Conservation (phyloP, 2,329 filamentous ascomycete genomes). For the Leptographium galeiforme region DNA sequence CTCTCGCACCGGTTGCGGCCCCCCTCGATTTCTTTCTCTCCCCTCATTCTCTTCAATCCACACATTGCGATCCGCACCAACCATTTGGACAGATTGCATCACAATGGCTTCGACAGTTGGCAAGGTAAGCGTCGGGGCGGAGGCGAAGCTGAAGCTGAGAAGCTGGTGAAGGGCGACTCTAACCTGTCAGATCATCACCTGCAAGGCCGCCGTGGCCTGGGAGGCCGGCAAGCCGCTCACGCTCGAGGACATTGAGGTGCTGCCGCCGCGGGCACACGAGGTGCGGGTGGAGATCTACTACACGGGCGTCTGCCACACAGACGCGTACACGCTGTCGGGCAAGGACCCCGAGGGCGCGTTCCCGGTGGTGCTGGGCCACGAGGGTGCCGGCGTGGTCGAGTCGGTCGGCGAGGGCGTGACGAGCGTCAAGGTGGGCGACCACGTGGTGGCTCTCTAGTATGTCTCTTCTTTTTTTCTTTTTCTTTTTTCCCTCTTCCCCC, state of each 20-base stretch:
- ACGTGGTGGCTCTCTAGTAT: constrained; percentile 78
- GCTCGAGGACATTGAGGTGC: constrained; percentile 87
- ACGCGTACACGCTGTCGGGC: constrained; percentile 88
- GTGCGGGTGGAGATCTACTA: constrained; percentile 95
- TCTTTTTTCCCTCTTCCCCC: neutral
- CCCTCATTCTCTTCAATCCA: neutral
- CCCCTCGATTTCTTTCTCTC: neutral
- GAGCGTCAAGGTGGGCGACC: constrained; percentile 81
- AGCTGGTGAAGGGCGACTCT: neutral
- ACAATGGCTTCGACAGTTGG: constrained; percentile 37
- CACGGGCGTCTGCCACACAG: constrained; percentile 97
- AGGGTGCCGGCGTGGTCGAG: constrained; percentile 85
- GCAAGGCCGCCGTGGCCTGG: constrained; percentile 97
- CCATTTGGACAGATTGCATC: neutral
- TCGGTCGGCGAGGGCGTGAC: constrained; percentile 87
- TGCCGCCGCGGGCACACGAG: constrained; percentile 78
- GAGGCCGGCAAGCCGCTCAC: constrained; percentile 81
- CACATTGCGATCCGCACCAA: no score
- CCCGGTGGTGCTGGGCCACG: constrained; percentile 78
- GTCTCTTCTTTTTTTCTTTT: no score
- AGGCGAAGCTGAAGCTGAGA: neutral
- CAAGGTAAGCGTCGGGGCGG: constrained; percentile 26
- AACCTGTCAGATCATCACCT: constrained; percentile 70
- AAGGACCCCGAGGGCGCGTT: constrained; percentile 96
- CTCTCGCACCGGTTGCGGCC: no score